Conservation (phyloP, 495 filamentous ascomycete species). For the Penicillium parvum region DNA sequence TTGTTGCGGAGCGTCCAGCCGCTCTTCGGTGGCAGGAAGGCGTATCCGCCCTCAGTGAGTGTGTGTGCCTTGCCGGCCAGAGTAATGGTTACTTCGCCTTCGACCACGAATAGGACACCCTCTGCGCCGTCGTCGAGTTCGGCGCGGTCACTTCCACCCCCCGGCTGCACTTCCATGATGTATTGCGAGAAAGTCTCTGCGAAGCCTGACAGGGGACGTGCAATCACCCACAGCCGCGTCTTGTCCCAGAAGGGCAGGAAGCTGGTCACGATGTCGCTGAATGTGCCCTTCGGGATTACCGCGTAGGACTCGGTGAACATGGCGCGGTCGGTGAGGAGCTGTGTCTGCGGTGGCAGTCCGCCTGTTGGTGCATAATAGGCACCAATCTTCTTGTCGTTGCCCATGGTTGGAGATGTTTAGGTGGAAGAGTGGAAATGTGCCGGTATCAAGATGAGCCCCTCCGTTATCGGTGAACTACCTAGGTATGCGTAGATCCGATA, state of each 20-base stretch:
- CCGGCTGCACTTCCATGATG: conserved; percentile 25
- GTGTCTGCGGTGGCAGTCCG: conserved; percentile 22
- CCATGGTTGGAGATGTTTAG: conserved; percentile 9
- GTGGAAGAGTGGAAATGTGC: too few relatives aligned
- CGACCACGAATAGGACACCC: conserved; percentile 23
- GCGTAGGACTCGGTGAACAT: conserved; percentile 28
- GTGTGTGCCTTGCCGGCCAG: conserved; percentile 15
- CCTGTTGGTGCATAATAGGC: conserved; percentile 25
- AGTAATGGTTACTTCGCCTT: conserved; percentile 21
- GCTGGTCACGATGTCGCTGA: conserved; percentile 25
- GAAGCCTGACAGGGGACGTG: conserved; percentile 24
- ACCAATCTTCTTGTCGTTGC: conserved; percentile 22
- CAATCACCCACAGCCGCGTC: conserved; percentile 26
- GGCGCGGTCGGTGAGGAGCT: conserved; percentile 26
- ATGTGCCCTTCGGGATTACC: conserved; percentile 22
- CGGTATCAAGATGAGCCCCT: neutral
- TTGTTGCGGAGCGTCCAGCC: conserved; percentile 24
- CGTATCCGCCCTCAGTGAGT: conserved; percentile 23
- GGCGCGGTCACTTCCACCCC: conserved; percentile 21
- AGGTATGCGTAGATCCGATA: neutral
- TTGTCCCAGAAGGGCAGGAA: conserved; percentile 28
- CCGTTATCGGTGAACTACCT: neutral
- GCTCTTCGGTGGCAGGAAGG: conserved; percentile 21
- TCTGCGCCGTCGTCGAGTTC: conserved; percentile 18
- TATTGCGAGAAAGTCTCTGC: conserved; percentile 29